Percentiles rank a stretch among this genome's conserved stretches.
These are phyloP conservation scores for Aphanoascus verrucosus DNA, from an alignment of 2,329 filamentous ascomycete species.

Conservation along the genomic window DNA sequence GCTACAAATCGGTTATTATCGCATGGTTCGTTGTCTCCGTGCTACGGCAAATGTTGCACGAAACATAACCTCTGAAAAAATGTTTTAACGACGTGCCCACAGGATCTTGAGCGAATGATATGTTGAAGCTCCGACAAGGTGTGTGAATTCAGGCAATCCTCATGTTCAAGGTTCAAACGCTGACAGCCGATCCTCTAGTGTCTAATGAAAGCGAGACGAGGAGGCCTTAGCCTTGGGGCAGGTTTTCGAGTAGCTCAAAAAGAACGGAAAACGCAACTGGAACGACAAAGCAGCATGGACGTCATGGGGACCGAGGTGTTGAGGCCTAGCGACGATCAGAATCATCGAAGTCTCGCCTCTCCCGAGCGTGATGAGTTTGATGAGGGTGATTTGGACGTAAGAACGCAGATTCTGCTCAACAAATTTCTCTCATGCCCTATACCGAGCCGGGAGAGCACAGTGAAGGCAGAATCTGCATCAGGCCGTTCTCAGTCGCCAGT, in stretches of 20 bases:
- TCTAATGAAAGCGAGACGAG: slow-evolving; percentile 11
- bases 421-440: slow-evolving; percentile 4
- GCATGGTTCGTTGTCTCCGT: too few relatives aligned
- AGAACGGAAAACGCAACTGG: neutral
- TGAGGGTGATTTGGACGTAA: slow-evolving; percentile 4
- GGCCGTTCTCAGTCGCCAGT: neutral
- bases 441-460: neutral
- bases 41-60: too few relatives aligned
- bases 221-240: slow-evolving; percentile 9
- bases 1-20: too few relatives aligned
- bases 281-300: neutral
- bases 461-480: neutral
- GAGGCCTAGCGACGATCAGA: neutral
- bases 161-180: neutral
- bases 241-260: slow-evolving; percentile 1
- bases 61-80: too few relatives aligned
- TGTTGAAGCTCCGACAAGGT: too few relatives aligned
- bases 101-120: too few relatives aligned
- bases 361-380: slow-evolving; percentile 7
- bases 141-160: too few relatives aligned
- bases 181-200: neutral
- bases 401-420: neutral
- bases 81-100: too few relatives aligned
- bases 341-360: neutral
- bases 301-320: neutral